Percentiles rank a stretch among this genome's conserved stretches.
Conservation (phyloP, 2,329 filamentous ascomycete species). For the Neospermospora avenae region DNA sequence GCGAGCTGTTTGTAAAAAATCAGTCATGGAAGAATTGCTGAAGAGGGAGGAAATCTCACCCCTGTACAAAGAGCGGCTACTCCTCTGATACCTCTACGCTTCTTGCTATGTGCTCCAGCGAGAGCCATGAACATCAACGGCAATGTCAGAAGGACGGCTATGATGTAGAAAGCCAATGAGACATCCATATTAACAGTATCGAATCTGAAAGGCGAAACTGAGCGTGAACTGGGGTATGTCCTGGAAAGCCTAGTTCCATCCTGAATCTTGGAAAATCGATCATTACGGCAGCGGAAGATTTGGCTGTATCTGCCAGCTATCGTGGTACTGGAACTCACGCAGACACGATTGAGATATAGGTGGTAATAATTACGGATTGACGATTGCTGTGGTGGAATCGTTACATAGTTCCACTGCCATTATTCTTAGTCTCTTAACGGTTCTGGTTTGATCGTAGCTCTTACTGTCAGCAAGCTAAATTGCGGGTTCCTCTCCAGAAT, state of each 20-base stretch:
- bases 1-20: not conserved
- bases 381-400: not conserved
- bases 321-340: not conserved
- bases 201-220: not conserved
- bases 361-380: not conserved
- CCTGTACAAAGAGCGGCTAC: not conserved
- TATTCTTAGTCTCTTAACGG: no score
- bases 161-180: conserved; percentile 2
- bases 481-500: not conserved
- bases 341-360: not conserved
- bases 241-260: not conserved
- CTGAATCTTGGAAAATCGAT: not conserved
- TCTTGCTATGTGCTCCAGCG: not conserved
- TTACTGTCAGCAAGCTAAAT: not conserved
- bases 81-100: not conserved
- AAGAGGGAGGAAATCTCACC: not conserved
- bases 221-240: not conserved
- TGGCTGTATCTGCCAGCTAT: not conserved
- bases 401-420: not conserved
- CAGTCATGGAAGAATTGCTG: no score
- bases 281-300: not conserved
- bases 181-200: not conserved
- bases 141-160: not conserved
- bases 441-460: no score
- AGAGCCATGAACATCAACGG: not conserved